These are phyloP conservation scores for Marasmius tenuissimus DNA, from an alignment of 1,284 basidiomycete species.

Conservation along the genomic window DNA sequence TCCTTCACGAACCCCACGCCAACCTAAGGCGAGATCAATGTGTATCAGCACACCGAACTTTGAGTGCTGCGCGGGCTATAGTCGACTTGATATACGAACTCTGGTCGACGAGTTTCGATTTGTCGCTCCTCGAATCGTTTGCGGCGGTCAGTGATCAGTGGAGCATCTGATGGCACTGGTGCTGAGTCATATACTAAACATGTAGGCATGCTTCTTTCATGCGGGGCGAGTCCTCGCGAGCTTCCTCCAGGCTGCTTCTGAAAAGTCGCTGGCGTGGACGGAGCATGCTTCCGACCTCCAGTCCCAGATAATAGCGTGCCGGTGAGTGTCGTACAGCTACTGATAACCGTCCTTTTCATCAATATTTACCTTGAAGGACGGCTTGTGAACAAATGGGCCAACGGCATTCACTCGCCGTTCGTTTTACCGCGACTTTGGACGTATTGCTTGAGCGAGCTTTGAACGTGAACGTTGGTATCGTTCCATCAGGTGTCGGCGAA, in stretches of 20 bases:
- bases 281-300: conserved; percentile 57
- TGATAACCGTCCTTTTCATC: background rate
- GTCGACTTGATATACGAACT: conserved; percentile 68
- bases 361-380: conserved; percentile 35
- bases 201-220: conserved; percentile 30
- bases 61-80: conserved; percentile 62
- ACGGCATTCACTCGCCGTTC: conserved; percentile 62
- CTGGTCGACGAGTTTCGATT: conserved; percentile 68
- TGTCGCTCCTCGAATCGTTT: conserved; percentile 62
- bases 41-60: conserved; percentile 63
- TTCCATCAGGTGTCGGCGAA: no score
- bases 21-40: conserved; percentile 56
- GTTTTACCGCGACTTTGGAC: conserved; percentile 65
- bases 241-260: conserved; percentile 59
- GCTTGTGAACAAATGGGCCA: conserved; percentile 63
- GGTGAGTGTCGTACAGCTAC: conserved; percentile 39
- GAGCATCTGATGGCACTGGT: background rate
- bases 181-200: background rate
- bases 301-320: conserved; percentile 63
- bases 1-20: conserved; percentile 74
- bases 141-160: conserved; percentile 44
- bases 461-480: background rate
- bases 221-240: conserved; percentile 64
- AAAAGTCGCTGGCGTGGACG: conserved; percentile 40
- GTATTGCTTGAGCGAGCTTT: conserved; percentile 33